A percentile compares a stretch with the other conserved stretches of the same genome.
phyloP scores from a whole-genome alignment of 305 asterid species.

The Lippia alba region DNA sequence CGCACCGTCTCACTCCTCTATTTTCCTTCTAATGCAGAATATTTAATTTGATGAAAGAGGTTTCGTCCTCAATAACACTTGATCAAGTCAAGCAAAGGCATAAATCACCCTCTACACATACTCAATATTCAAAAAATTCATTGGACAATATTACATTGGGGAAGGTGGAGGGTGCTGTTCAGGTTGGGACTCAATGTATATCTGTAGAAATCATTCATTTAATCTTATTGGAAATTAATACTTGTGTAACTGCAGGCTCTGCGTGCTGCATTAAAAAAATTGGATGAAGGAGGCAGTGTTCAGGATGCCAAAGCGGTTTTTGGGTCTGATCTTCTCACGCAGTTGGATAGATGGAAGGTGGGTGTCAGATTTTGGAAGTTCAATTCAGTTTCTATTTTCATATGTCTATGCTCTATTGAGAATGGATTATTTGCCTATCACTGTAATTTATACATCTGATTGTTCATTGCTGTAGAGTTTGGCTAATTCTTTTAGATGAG shows the following conservation, averaged over 20 bases:
- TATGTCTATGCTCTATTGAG: neutral
- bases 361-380: constrained; percentile 27
- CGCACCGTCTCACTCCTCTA: constrained; percentile 7
- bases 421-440: constrained; percentile 13
- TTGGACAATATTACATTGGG: constrained; percentile 69
- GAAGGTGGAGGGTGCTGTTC: constrained; percentile 72
- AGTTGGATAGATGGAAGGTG: constrained; percentile 80
- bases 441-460: constrained; percentile 10
- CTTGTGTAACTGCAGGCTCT: constrained; percentile 58
- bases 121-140: constrained; percentile 42
- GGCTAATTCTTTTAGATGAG: constrained; percentile 19
- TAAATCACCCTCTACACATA: constrained; percentile 59
- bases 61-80: constrained; percentile 62
- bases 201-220: constrained; percentile 24
- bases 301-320: constrained; percentile 89
- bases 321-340: constrained; percentile 67
- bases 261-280: constrained; percentile 65
- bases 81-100: constrained; percentile 46
- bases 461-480: constrained; percentile 12
- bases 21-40: constrained; percentile 53
- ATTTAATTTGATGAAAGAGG: constrained; percentile 55
- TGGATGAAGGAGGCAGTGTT: constrained; percentile 71
- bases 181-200: constrained; percentile 53
- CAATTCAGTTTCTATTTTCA: constrained; percentile 11
- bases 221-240: constrained; percentile 30